Evolutionary conservation across 306 rosid species (phyloP), one percentile per base, ranked within the genome.

Genomic region (Lablab purpureus): DNA sequence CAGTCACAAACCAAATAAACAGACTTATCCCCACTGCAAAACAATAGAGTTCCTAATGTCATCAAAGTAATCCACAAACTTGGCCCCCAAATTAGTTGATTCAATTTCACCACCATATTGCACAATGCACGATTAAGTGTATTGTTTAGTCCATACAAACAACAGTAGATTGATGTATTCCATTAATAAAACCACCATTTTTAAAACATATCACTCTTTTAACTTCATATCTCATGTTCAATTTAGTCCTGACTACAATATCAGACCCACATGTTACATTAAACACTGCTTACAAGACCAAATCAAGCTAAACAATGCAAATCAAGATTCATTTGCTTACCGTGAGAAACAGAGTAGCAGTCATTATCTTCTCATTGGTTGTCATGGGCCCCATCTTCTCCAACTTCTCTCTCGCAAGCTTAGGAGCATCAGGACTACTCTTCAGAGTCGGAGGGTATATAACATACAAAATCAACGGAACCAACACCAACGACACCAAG

Each of bases 401-500:
- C 88, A 95, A 82, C 90, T 81, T 91, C 89, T 95, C 98, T 85
- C 66, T 83, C 0, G 98, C 99, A 71, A 95, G 94, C 88, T 88
- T 93, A 6, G 99, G 99, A 10, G 98, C 99, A 36, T 95, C 98
- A 1, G 98, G 99, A 56, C 99, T 95, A 40, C 81, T 80, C 83
- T 93, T 95, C 66, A 95, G 89, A 0, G 91, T 80, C 6, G 99
- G 99, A 28, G 99, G 99, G 73, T 95, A 95, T 14, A 93, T 82
- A 30, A 95, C 55, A 76, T 95, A 95, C 80, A 95, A 75, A 19
- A 95, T 85, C 82, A 91, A 66, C 9, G 99, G 99, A 67, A 95
- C 99, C 76, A 93, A 87, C 54, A 95, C 82, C 88, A 95, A 77
- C 37, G 99, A 95, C n/a, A 79, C 85, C 73, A 95, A 75, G 4